A percentile compares a stretch with the other conserved stretches of the same genome.
Conservation (phyloP, 116 monocot genomes). For the Dioscorea cayenensis region DNA sequence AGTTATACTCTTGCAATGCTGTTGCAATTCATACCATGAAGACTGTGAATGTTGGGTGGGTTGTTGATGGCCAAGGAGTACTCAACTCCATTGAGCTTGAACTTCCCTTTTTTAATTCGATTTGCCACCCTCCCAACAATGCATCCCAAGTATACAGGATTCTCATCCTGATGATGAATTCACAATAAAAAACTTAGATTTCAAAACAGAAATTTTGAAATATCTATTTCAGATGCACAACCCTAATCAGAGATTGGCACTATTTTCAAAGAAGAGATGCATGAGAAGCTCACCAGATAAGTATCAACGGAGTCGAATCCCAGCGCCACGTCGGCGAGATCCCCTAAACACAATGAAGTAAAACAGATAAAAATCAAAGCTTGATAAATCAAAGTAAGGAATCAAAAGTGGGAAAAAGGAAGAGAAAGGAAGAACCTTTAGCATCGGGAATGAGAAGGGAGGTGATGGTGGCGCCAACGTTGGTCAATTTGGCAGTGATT, state of each 20-base stretch:
- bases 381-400: not conserved
- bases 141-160: slow-evolving; percentile 48
- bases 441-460: slow-evolving; percentile 73
- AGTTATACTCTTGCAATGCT: too few species aligned
- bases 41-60: slow-evolving; percentile 54
- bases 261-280: not conserved
- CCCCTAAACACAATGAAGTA: slow-evolving; percentile 27
- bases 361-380: not conserved
- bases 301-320: slow-evolving; percentile 69
- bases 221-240: not conserved
- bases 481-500: slow-evolving; percentile 51
- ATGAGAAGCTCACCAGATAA: slow-evolving; percentile 36
- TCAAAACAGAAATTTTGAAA: not conserved
- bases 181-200: not conserved
- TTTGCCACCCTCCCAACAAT: slow-evolving; percentile 65
- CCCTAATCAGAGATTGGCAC: not conserved
- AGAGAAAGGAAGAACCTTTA: slow-evolving; percentile 23
- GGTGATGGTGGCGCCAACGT: slow-evolving; percentile 73
- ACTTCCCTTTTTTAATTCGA: slow-evolving; percentile 52
- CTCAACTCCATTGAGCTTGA: slow-evolving; percentile 40
- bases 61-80: slow-evolving; percentile 57
- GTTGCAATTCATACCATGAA: slow-evolving; percentile 41
- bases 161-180: slow-evolving; percentile 30
- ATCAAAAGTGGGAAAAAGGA: not conserved
- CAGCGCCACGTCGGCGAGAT: slow-evolving; percentile 65